phyloP scores from a whole-genome alignment of 495 filamentous ascomycete genomes.

The Cryomyces minteri region DNA sequence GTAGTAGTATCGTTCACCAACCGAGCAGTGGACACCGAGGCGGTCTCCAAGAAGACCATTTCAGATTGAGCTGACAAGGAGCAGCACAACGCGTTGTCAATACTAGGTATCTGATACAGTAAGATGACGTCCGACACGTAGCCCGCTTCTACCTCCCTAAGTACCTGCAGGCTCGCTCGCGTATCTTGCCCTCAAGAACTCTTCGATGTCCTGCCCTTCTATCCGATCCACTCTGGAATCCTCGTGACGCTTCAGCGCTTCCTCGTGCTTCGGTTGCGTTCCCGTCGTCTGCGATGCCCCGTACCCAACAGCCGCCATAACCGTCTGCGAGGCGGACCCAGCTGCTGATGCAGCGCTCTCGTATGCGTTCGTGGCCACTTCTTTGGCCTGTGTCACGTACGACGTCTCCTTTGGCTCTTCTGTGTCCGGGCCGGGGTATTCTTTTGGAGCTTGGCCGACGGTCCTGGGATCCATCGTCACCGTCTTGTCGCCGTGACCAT shows the following conservation, averaged over 20 bases:
- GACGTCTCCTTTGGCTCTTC: conserved; percentile 6
- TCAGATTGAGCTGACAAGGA: too few species aligned
- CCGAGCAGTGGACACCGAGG: too few species aligned
- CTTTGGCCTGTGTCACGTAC: conserved; percentile 16
- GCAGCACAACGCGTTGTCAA: too few species aligned
- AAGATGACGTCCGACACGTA: too few species aligned
- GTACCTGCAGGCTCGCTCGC: background rate
- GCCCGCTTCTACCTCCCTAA: too few species aligned
- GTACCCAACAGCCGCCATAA: conserved; percentile 2
- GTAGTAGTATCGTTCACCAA: too few species aligned
- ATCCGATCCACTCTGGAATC: conserved; percentile 15
- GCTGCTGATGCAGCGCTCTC: conserved; percentile 7
- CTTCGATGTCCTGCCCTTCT: conserved; percentile 15
- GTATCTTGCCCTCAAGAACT: conserved; percentile 14
- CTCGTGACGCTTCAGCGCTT: conserved; percentile 5
- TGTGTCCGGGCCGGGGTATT: conserved; percentile 7
- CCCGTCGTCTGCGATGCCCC: conserved; percentile 3
- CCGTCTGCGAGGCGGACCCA: conserved; percentile 5
- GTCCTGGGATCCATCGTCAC: conserved; percentile 21
- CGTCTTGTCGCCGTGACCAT: conserved; percentile 19
- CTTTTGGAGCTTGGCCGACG: conserved; percentile 23
- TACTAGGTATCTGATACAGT: too few species aligned
- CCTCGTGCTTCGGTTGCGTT: conserved; percentile 5
- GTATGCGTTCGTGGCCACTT: conserved; percentile 6
- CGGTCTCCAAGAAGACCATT: too few species aligned